Conservation (phyloP, 2,329 filamentous ascomycete species). For the Cladosporium sp. region DNA sequence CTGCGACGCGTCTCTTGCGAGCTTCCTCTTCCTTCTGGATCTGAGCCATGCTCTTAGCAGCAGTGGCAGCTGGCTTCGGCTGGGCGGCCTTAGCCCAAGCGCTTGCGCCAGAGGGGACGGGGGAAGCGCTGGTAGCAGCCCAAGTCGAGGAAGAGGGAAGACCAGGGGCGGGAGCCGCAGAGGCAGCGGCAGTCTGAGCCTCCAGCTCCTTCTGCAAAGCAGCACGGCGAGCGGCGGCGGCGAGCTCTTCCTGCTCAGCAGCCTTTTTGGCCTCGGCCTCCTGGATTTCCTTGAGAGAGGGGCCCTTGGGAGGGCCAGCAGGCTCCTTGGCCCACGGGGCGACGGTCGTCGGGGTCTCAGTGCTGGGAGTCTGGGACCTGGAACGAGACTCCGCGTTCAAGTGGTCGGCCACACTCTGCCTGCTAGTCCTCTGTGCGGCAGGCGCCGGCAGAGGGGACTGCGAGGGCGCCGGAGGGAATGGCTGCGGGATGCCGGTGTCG, state of each 20-base stretch:
- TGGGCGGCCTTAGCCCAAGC: constrained; percentile 65
- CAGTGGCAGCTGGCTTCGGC: constrained; percentile 45
- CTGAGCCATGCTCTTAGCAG: constrained; percentile 88
- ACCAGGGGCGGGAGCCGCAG: constrained; percentile 54
- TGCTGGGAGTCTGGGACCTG: constrained; percentile 70
- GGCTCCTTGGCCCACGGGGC: constrained; percentile 94
- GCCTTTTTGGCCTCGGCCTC: constrained; percentile 92
- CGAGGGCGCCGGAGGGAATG: constrained; percentile 69
- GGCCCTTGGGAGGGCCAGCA: constrained; percentile 69
- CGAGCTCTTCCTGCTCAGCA: constrained; percentile 79
- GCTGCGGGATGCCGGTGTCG: constrained; percentile 68
- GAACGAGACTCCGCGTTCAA: constrained; percentile 63
- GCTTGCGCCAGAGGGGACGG: constrained; percentile 48
- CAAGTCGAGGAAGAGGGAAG: constrained; percentile 86
- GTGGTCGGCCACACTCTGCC: constrained; percentile 77
- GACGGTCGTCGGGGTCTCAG: constrained; percentile 64
- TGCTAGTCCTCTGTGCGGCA: constrained; percentile 71
- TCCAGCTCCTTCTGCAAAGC: constrained; percentile 75
- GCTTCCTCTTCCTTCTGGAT: constrained; percentile 96
- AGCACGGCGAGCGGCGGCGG: constrained; percentile 71
- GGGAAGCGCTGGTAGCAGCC: constrained; percentile 71
- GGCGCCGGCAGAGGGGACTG: constrained; percentile 82
- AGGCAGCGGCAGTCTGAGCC: constrained; percentile 47
- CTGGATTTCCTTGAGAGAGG: constrained; percentile 94
- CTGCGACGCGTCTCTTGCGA: constrained; percentile 71